Evolutionary conservation across 2,329 filamentous ascomycete species (phyloP).

Genomic region (Leptodontidium sp.): DNA sequence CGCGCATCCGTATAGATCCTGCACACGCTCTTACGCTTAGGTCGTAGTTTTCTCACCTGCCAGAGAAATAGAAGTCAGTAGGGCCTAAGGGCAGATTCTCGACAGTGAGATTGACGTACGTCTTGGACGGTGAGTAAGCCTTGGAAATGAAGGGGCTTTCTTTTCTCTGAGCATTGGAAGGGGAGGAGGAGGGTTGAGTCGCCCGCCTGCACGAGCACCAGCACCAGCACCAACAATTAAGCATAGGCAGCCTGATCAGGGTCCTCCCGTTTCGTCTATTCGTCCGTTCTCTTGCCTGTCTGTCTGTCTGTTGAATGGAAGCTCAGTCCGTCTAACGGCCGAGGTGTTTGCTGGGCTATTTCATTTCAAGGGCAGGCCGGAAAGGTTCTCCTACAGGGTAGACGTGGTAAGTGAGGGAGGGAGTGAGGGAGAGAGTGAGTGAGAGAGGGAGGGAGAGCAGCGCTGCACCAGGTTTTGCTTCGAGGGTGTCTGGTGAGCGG

Average conservation of each 20-base stretch:
- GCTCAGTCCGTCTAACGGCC: conserved; percentile 45
- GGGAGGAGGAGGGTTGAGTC: conserved; percentile 19
- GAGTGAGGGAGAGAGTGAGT: too few relatives aligned
- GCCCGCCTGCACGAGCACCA: conserved; percentile 32
- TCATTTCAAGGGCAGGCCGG: conserved; percentile 41
- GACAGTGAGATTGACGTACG: conserved; percentile 52
- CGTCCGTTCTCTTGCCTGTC: not conserved
- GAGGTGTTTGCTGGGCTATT: conserved; percentile 44
- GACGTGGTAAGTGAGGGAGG: conserved; percentile 17
- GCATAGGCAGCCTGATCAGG: conserved; percentile 28
- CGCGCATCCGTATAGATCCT: conserved; percentile 30
- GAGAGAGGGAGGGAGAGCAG: not conserved
- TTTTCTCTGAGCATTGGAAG: conserved; percentile 60
- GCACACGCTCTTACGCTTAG: conserved; percentile 37
- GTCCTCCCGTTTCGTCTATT: conserved; percentile 23
- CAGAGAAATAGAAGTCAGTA: conserved; percentile 24
- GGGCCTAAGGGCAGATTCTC: not conserved
- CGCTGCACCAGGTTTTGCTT: conserved; percentile 11
- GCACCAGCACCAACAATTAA: conserved; percentile 32
- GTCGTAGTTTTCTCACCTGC: conserved; percentile 43
- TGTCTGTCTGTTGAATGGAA: conserved; percentile 11
- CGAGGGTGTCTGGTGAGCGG: conserved; percentile 16
- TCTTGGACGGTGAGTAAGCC: conserved; percentile 63
- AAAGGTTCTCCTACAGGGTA: conserved; percentile 24
- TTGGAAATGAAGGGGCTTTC: conserved; percentile 65